Evolutionary conservation across 352 stramenopile genomes (phyloP), one percentile per base, ranked within the genome.

Genomic region (Globisporangium yorkense): DNA sequence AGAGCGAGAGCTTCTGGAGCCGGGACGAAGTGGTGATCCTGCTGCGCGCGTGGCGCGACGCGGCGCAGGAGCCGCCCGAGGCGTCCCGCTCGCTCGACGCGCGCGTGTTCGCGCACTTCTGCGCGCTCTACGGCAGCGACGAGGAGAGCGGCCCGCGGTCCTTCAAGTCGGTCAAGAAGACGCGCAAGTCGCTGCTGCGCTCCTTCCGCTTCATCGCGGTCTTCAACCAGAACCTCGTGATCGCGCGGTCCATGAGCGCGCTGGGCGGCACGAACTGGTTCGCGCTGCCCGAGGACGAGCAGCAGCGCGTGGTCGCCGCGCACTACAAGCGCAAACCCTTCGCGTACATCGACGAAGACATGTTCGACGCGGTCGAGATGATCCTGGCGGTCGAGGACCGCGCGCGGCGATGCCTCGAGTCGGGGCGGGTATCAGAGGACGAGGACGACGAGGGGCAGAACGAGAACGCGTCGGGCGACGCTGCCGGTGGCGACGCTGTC

Each of bases 281-380:
- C 27, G 29, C 50, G 24, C 41, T 63, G 3, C 49, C 49, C 0
- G 49, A 56, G 1, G 41, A 46, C 24, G 57, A 63, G 31, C 57
- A 57, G 33, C 43, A 46, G 3, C 57, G 57, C 10, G 43, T 63
- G 24, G 57, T 63, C n/a, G 12, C 48, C 4, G 33, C 50, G 41
- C 57, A 63, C 50, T 63, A 57, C 50, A 63, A 53, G 51, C 57
- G 50, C 31, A 63, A 63, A 33, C 57, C 57, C 8, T 63, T 63
- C 12, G 57, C 50, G 16, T 63, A 54, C 41, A 63, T 63, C 18
- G 50, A 63, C 50, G 40, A 57, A 29, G 41, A 63, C 50, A 63
- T 63, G 41, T 63, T 63, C 8, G 57, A 63, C 21, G 57, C 57
- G 10, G 48, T 63, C 31, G 57, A 53, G 57, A 27, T 56, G 48